Evolutionary conservation across 1,139 yeast genomes (phyloP), one percentile per base, ranked within the genome.

Genomic region (Blastobotrys elegans): DNA sequence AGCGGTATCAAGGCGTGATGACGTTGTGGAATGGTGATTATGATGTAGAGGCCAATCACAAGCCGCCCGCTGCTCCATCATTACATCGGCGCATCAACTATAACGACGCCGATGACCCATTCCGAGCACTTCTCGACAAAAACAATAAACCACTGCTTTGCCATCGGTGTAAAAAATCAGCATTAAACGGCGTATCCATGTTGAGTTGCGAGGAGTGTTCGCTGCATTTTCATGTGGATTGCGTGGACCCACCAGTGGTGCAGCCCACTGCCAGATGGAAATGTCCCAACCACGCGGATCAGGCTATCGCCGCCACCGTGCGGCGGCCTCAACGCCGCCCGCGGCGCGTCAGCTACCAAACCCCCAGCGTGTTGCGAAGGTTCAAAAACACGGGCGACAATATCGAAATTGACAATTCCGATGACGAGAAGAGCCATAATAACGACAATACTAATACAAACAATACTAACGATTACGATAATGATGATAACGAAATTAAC

Each of bases 181-280:
- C 94, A 7, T 69, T 78, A 43, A 66, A 71, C 54, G 76, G 67
- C 50, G 75, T 70, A 53, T 75, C 65, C 53, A 70, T 92, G 31
- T 77, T 84, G 14, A 80, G 79, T 50, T 92, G 98, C 64, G 97
- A 90, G 61, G 84, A 82, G 59, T 92, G 98, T 65, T 73, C 84
- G 0, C 71, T 84, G n/a, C 77, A 82, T 13, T 92, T 96, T 95
- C 98, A 92, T 65, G 68, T 90, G 41, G 97, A 92, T 66, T 92
- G 98, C 65, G 66, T 92, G 11, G 74, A 75, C 40, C 85, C 87
- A 8, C 96, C 96, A 1, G 78, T 84, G n/a, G 87, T 88, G 59
- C 79, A 85, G 21, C 67, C 88, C 36, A 94, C 95, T 1, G 74
- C 77, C 37, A 86, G 86, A 61, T 92, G 98, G 98, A 81, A 80